These are phyloP conservation scores for Protomyces arabidopsidicola DNA, from an alignment of 1,139 yeast species.

Conservation along the genomic window DNA sequence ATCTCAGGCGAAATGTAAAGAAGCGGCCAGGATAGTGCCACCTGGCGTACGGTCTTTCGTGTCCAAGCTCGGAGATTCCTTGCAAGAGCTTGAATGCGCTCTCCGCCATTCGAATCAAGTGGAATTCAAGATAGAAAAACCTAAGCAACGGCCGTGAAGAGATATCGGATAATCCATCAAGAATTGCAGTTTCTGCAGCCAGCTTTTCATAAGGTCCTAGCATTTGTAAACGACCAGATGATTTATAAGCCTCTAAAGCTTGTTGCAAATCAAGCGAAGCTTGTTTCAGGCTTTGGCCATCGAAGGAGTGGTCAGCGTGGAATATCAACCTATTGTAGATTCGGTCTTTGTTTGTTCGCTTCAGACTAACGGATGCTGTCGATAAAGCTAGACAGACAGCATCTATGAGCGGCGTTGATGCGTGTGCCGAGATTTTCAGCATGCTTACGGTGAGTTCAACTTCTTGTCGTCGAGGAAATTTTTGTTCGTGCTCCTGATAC, in stretches of 20 bases:
- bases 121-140: constrained; percentile 25
- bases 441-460: constrained; percentile 3
- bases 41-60: not conserved
- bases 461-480: constrained; percentile 5
- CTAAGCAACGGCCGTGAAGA: constrained; percentile 13
- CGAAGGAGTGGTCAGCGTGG: not conserved
- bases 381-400: constrained; percentile 21
- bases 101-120: constrained; percentile 15
- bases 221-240: constrained; percentile 13
- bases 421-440: constrained; percentile 7
- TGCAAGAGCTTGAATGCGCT: constrained; percentile 25
- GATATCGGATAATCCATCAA: not conserved
- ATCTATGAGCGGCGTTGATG: constrained; percentile 10
- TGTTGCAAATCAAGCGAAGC: constrained; percentile 8
- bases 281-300: not conserved
- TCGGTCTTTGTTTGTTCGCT: constrained; percentile 25
- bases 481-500: constrained; percentile 26
- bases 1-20: not conserved
- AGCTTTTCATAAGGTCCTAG: constrained; percentile 21
- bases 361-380: constrained; percentile 15
- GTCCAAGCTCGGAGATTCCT: constrained; percentile 20
- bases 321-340: constrained; percentile 10
- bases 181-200: not conserved
- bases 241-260: constrained; percentile 15
- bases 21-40: constrained; percentile 13